Conservation (phyloP, 768 basidiomycete species). For the Dentipellis sp. region DNA sequence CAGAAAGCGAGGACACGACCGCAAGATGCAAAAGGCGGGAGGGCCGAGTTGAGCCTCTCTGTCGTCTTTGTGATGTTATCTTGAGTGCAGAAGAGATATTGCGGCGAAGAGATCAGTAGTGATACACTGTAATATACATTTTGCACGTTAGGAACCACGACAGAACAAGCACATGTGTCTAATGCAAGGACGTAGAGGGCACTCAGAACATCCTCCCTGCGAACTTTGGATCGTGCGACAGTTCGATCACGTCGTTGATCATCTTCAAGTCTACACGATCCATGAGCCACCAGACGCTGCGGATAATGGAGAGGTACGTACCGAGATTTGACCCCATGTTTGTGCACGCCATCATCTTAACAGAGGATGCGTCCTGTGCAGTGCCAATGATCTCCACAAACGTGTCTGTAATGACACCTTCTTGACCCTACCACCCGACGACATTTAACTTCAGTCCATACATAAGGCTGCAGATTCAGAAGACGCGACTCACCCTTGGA, state of each 20-base stretch:
- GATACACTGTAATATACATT: conserved; percentile 3
- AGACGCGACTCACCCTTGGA: not conserved
- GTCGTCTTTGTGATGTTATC: not conserved
- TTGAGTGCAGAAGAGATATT: not conserved
- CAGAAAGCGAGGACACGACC: conserved; percentile 80
- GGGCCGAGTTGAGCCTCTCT: conserved; percentile 16
- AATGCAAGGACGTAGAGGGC: not conserved
- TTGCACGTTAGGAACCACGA: not conserved
- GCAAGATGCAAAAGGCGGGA: conserved; percentile 72
- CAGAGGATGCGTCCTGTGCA: conserved; percentile 42
- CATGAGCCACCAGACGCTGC: not conserved
- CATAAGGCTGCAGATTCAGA: not conserved
- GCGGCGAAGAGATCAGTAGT: not conserved
- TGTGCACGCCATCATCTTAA: conserved; percentile 45
- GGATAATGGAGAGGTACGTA: conserved; percentile 23
- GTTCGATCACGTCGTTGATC: conserved; percentile 51
- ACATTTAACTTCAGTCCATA: too few species aligned
- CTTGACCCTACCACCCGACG: not conserved
- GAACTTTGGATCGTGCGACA: conserved; percentile 53
- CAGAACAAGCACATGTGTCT: not conserved
- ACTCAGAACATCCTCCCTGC: conserved; percentile 35
- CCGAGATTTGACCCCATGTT: conserved; percentile 57
- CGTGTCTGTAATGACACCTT: conserved; percentile 37
- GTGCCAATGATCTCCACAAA: conserved; percentile 63
- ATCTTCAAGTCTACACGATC: conserved; percentile 40